phyloP scores from a whole-genome alignment of 768 basidiomycete genomes.

The Amanita muscaria region DNA sequence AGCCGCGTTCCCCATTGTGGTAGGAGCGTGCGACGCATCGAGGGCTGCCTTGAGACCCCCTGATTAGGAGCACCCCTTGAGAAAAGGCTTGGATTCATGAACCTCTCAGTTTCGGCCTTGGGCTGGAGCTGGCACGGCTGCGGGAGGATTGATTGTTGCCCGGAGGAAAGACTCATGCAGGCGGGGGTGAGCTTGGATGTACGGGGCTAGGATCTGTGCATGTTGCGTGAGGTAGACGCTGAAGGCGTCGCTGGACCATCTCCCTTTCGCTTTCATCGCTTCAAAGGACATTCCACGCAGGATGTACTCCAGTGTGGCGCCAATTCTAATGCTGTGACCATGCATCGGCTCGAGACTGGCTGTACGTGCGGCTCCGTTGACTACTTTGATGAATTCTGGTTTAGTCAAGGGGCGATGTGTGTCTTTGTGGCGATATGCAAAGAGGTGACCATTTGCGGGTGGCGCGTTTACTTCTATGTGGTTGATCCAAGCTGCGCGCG shows the following conservation, averaged over 20 bases:
- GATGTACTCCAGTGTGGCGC: conserved; percentile 1
- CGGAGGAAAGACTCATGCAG: neutral
- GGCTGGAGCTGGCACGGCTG: no score
- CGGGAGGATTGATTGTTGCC: no score
- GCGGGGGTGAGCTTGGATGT: neutral
- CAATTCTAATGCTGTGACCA: conserved; percentile 1
- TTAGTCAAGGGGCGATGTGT: neutral
- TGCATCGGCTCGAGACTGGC: neutral
- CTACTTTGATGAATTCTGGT: neutral
- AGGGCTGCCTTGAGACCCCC: no score
- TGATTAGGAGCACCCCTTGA: no score
- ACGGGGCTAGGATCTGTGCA: neutral
- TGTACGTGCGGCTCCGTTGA: neutral
- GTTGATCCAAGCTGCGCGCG: neutral
- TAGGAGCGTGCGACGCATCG: no score
- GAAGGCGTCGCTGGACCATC: conserved; percentile 1
- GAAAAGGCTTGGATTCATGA: no score
- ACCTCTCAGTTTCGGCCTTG: no score
- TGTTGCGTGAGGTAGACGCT: neutral
- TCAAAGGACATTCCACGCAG: no score
- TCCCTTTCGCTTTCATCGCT: conserved; percentile 7
- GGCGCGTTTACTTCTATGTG: neutral
- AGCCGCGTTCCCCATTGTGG: no score
- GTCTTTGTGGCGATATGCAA: neutral
- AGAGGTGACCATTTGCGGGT: neutral